Evolutionary conservation across 345 rosid species (phyloP), one percentile per base, ranked within the genome.

Genomic region (Anastatica hierochuntica): DNA sequence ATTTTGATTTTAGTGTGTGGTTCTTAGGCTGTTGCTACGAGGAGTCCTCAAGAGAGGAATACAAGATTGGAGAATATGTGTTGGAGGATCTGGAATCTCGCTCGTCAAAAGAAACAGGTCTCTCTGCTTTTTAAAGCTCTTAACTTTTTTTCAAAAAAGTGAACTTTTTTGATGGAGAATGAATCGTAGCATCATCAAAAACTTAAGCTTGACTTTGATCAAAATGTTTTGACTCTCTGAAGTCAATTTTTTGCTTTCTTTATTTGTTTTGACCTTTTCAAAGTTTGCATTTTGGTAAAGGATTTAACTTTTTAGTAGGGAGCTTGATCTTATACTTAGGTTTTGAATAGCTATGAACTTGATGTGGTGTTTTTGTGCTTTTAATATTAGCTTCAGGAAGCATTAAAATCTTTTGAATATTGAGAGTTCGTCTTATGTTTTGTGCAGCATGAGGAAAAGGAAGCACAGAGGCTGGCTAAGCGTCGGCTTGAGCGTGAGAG

Each of bases 71-170:
- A 94, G 89, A 94, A 94, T 45, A 94, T 88, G 99, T 88, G 97
- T 29, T 94, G 97, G 97, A 76, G 99, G 85, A 94, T 88, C 68
- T 94, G 95, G 99, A 85, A 94, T 79, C 69, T 88, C 58, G 98
- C 97, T 72, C 94, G 99, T 53, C 95, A 88, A 66, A 94, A 94
- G 84, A 94, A 94, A 72, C 97, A 94, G 95, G 97, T 94, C 31
- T 24, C 0, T 38, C 14, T 3, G 2, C 29, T 16, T 58, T 7
- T 11, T 1, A n/a, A n/a, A n/a, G n/a, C n/a, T n/a, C n/a, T n/a
- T n/a, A n/a, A 9, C 14, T 3, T 14, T 43, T 49, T 47, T 10
- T 9, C 23, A 2, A 8, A 34, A 49, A 46, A 21, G 15, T 2
- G 10, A 40, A 8, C 1, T 54, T 8, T 47, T 29, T n/a, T n/a